Evolutionary conservation across 2,329 filamentous ascomycete genomes (phyloP), one percentile per base, ranked within the genome.

Genomic region (Talaromyces sp.): DNA sequence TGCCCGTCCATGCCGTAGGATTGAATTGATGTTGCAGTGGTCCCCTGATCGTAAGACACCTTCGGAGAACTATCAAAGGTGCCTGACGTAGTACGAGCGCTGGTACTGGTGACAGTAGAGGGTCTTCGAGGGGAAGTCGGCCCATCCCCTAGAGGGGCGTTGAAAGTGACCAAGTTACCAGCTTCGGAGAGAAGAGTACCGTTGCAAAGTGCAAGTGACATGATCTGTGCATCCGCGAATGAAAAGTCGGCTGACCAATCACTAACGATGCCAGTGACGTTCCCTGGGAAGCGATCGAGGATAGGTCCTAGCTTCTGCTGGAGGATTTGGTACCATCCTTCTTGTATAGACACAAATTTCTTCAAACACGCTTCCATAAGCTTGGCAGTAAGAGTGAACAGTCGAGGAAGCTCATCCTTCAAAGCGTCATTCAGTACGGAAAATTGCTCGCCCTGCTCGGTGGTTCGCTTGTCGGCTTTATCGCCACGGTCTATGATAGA

Each of bases 371-470:
- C 89, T 72, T 93, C 91, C 72, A 95, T 92, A 67, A 97, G 82
- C 71, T 89, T 91, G 68, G 92, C 91, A 1, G 94, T 97, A 68
- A 95, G 80, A 7, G 82, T 80, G 61, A 95, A 96, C 17, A 99
- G 84, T 74, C 89, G 89, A 1, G 94, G 94, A 56, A 99, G 84
- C 75, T 98, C 94, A 70, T 94, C 90, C 78, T 97, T 97, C 67
- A 98, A 83, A 0, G 94, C 92, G 68, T 97, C 92, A 74, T 98
- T 98, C 67, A 99, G 83, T 7, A 93, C 92, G 47, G 91, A 86
- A 76, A 97, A 99, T 74, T 96, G 90, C 72, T 97, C 92, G 22
- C 93, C 92, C 45, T 91, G 87, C 71, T 96, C 92, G 17, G 86
- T 83, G 3, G 93, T 89, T 75, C 94, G 95, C 72, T 92, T 90